Evolutionary conservation across 805 yeast species (phyloP).

Genomic region (Osmozyma mogii): DNA sequence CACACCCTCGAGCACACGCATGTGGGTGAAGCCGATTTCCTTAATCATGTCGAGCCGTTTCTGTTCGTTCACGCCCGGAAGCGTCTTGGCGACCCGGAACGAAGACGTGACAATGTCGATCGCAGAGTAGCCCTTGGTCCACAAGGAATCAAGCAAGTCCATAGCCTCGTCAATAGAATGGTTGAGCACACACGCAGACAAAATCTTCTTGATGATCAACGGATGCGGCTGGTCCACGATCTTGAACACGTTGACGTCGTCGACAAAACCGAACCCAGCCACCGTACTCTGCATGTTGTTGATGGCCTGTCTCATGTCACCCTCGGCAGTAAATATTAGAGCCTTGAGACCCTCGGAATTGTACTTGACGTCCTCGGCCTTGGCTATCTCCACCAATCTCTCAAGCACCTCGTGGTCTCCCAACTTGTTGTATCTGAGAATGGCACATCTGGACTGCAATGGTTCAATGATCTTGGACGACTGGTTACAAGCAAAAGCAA

Average conservation of each 20-base stretch:
- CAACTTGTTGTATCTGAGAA: constrained; percentile 73
- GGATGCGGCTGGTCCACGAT: constrained; percentile 98
- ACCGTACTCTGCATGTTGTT: constrained; percentile 91
- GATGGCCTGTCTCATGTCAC: constrained; percentile 98
- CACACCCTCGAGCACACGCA: constrained; percentile 91
- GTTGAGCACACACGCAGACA: constrained; percentile 35
- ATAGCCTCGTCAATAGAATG: constrained; percentile 56
- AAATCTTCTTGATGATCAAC: constrained; percentile 58
- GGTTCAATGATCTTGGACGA: constrained; percentile 95
- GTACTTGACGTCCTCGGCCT: constrained; percentile 64
- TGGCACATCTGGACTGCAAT: constrained; percentile 92
- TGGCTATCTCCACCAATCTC: constrained; percentile 63
- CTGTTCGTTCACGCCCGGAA: constrained; percentile 61
- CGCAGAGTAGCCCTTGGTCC: constrained; percentile 90
- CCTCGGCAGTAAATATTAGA: constrained; percentile 89
- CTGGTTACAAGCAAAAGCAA: constrained; percentile 98
- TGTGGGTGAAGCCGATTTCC: constrained; percentile 85
- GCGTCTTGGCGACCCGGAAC: constrained; percentile 76
- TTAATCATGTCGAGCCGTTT: constrained; percentile 68
- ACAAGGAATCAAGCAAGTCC: constrained; percentile 54
- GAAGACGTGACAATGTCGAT: constrained; percentile 88
- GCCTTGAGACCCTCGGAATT: constrained; percentile 91
- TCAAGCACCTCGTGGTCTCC: constrained; percentile 79
- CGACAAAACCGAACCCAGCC: constrained; percentile 90
- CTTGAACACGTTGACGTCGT: constrained; percentile 85